Evolutionary conservation across 352 stramenopile genomes (phyloP).

Genomic region (Halophytophthora batemanensis): DNA sequence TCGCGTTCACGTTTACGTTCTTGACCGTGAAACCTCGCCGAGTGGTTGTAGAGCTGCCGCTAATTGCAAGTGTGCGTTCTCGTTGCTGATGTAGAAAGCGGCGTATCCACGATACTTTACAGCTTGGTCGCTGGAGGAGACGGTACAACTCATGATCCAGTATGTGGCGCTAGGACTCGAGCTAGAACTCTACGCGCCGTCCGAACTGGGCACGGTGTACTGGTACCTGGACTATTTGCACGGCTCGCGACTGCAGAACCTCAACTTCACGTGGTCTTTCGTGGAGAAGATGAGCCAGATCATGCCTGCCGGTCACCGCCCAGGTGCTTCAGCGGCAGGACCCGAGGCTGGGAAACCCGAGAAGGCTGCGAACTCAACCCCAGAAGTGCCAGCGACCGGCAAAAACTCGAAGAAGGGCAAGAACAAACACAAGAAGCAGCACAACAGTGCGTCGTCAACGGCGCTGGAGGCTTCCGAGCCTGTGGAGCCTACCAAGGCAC

Average conservation of each 20-base stretch:
- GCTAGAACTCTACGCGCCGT: conserved; percentile 71
- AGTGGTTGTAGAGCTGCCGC: too few species aligned
- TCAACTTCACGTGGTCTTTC: conserved; percentile 78
- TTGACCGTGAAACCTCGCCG: too few species aligned
- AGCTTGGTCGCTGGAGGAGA: conserved; percentile 76
- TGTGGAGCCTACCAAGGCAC: conserved; percentile 46
- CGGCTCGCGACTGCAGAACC: conserved; percentile 78
- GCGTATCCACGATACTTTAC: conserved; percentile 80
- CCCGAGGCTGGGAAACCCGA: conserved; percentile 10
- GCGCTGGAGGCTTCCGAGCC: conserved; percentile 3
- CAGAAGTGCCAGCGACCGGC: conserved; percentile 6
- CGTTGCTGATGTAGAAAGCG: conserved; percentile 42
- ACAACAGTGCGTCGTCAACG: conserved; percentile 7
- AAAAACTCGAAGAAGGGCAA: conserved; percentile 36
- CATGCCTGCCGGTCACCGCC: conserved; percentile 24
- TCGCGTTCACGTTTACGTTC: neutral
- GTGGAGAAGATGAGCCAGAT: conserved; percentile 81
- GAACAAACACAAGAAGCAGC: conserved; percentile 41
- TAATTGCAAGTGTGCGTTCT: too few species aligned
- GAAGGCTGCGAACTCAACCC: conserved; percentile 2
- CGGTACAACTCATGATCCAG: conserved; percentile 72
- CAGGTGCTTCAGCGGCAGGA: conserved; percentile 5
- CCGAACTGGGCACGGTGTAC: conserved; percentile 71
- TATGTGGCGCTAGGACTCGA: conserved; percentile 76
- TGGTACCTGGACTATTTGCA: conserved; percentile 88